phyloP scores from a whole-genome alignment of 2,329 filamentous ascomycete species.

The Phyllosticta ampelicida region DNA sequence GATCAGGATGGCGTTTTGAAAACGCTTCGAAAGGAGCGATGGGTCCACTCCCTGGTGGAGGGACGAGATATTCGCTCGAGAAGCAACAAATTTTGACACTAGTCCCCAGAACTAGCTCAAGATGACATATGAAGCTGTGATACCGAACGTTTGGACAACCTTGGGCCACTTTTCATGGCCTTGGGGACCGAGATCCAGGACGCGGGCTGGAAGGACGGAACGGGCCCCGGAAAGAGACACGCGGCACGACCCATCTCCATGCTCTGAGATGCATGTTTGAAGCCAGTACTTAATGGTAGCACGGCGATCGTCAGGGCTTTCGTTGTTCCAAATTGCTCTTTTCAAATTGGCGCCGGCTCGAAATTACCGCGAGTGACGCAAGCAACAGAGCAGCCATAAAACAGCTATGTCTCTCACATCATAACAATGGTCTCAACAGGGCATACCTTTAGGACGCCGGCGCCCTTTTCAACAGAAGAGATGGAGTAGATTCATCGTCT shows the following conservation, averaged over 20 bases:
- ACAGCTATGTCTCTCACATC: not conserved
- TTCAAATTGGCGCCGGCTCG: not conserved
- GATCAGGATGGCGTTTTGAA: not conserved
- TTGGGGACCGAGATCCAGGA: not conserved
- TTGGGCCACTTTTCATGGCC: not conserved
- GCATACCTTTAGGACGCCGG: not conserved
- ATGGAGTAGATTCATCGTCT: not conserved
- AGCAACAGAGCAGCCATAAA: not conserved
- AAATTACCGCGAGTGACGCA: not conserved
- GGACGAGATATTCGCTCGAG: not conserved
- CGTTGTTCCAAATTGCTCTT: not conserved
- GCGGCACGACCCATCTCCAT: not conserved
- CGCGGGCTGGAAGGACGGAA: not conserved
- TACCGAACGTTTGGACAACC: not conserved
- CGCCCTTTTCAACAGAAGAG: not conserved
- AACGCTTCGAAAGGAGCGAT: not conserved
- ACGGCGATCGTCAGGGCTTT: not conserved
- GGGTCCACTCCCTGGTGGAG: not conserved
- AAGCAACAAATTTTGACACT: not conserved
- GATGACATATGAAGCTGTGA: not conserved
- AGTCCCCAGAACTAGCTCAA: slow-evolving; percentile 5
- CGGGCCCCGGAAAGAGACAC: not conserved
- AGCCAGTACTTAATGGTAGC: not conserved
- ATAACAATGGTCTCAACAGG: not conserved
- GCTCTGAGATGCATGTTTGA: not conserved